phyloP scores from a whole-genome alignment of 768 basidiomycete genomes.

The Omphalotus guepiniiformis region DNA sequence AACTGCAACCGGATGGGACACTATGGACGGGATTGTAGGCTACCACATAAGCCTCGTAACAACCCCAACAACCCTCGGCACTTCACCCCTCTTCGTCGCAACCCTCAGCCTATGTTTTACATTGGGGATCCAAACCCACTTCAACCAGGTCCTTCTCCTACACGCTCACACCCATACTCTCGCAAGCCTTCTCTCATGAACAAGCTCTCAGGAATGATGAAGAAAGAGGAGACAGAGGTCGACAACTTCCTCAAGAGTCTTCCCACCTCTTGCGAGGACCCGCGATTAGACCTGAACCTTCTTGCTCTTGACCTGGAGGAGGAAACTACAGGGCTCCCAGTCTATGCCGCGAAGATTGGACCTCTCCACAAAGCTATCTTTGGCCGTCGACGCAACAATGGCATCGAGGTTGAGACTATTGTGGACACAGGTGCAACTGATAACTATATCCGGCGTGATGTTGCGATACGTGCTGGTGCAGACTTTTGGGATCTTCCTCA shows the following conservation, averaged over 20 bases:
- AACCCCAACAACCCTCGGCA: too few relatives aligned
- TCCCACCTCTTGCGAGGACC: too few relatives aligned
- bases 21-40: constrained; percentile 8
- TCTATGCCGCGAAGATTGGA: constrained; percentile 4
- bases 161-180: not conserved
- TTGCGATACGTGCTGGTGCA: not conserved
- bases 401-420: constrained; percentile 3
- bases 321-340: constrained; percentile 5
- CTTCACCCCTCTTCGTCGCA: not conserved
- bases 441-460: constrained; percentile 5
- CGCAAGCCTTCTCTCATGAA: not conserved
- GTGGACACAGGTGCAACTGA: constrained; percentile 12
- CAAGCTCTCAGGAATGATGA: not conserved
- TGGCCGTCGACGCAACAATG: not conserved
- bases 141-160: not conserved
- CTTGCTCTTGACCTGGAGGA: not conserved
- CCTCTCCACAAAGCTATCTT: not conserved
- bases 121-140: not conserved
- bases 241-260: not conserved
- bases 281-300: not conserved
- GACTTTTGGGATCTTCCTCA: constrained; percentile 4
- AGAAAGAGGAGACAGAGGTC: not conserved
- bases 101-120: not conserved
- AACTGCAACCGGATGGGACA: constrained; percentile 13
- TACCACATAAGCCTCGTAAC: too few relatives aligned